These are phyloP conservation scores for Grosmannia serpens DNA, from an alignment of 2,329 filamentous ascomycete species.

Conservation along the genomic window DNA sequence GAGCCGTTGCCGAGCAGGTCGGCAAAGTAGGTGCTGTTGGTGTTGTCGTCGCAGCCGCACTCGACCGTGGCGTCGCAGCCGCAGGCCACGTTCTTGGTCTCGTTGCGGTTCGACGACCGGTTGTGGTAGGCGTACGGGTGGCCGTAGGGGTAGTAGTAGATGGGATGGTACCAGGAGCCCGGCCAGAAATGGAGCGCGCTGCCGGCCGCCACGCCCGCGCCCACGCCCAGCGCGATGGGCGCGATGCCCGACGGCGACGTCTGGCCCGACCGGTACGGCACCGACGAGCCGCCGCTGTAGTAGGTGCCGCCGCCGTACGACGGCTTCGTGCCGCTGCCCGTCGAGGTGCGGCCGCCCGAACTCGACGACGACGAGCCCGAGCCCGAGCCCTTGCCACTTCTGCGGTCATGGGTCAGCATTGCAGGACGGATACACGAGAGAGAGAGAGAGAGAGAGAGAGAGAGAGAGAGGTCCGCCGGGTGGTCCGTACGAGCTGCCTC, in stretches of 20 bases:
- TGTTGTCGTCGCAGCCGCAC: constrained; percentile 62
- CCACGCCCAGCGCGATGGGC: constrained; percentile 38
- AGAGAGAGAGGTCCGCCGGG: constrained; percentile 7
- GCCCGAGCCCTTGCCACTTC: constrained; percentile 4
- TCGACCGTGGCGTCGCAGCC: constrained; percentile 42
- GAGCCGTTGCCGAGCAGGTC: constrained; percentile 55
- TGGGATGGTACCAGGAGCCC: constrained; percentile 51
- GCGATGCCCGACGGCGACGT: constrained; percentile 38
- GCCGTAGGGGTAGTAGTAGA: constrained; percentile 48
- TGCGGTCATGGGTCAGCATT: not conserved
- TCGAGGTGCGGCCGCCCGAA: constrained; percentile 38
- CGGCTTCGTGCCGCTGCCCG: constrained; percentile 46
- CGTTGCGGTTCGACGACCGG: constrained; percentile 36
- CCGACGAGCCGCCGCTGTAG: constrained; percentile 53
- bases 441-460: not conserved
- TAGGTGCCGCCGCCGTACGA: constrained; percentile 49
- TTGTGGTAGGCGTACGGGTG: constrained; percentile 40
- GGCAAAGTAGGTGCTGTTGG: constrained; percentile 45
- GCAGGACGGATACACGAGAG: not conserved
- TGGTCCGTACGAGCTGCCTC: constrained; percentile 12
- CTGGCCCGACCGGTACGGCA: constrained; percentile 49
- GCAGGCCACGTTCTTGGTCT: constrained; percentile 50
- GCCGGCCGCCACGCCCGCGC: constrained; percentile 19
- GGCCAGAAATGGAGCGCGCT: constrained; percentile 47
- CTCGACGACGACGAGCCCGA: constrained; percentile 18